Evolutionary conservation across 345 rosid genomes (phyloP).

Genomic region (Odontarrhena argentea): DNA sequence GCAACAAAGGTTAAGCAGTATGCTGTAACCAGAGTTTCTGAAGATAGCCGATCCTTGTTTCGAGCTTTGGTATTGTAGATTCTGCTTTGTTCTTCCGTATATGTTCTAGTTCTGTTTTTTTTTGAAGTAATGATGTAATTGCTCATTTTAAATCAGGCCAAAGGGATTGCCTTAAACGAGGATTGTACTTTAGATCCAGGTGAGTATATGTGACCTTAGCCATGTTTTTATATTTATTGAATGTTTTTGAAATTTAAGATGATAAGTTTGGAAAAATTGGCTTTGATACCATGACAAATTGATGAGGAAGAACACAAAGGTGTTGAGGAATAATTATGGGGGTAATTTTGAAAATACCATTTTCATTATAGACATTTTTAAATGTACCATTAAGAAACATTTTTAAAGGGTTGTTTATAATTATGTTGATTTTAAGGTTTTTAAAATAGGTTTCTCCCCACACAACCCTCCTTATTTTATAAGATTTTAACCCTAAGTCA

Average conservation of each 20-base stretch:
- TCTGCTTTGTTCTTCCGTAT: background rate
- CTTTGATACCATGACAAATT: no score
- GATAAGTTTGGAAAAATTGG: no score
- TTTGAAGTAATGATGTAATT: slow-evolving; percentile 13
- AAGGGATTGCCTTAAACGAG: slow-evolving; percentile 93
- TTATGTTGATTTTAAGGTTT: no score
- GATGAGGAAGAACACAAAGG: no score
- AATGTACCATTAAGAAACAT: no score
- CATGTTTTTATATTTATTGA: background rate
- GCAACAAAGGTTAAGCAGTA: slow-evolving; percentile 64
- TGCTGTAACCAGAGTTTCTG: slow-evolving; percentile 72
- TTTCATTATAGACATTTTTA: no score
- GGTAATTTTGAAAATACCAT: no score
- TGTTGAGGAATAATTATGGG: no score
- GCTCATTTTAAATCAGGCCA: slow-evolving; percentile 55
- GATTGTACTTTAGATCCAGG: slow-evolving; percentile 74
- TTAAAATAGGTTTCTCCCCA: no score
- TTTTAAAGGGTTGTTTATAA: no score
- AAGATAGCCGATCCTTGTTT: slow-evolving; percentile 88
- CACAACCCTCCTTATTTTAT: no score
- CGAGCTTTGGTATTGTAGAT: slow-evolving; percentile 68
- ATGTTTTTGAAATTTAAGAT: background rate
- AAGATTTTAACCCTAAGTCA: no score
- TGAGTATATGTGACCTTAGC: slow-evolving; percentile 14
- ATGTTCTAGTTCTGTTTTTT: background rate